A percentile compares a stretch with the other conserved stretches of the same genome.
Conservation (phyloP, 2,329 filamentous ascomycete species). For the Xylariaceae sp. region DNA sequence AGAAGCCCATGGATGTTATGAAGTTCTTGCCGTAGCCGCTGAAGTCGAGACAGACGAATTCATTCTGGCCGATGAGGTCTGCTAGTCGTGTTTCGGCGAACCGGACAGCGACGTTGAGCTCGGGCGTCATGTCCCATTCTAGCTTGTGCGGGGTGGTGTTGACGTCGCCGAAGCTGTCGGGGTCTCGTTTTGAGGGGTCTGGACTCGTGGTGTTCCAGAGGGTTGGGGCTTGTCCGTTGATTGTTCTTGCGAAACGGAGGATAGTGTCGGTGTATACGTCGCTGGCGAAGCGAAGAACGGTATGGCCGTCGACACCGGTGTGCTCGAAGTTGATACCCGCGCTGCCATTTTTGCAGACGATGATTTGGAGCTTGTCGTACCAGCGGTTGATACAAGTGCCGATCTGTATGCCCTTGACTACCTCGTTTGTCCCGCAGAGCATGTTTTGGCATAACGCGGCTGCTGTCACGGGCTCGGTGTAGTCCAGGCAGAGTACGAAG, state of each 20-base stretch:
- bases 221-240: constrained; percentile 88
- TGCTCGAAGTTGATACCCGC: constrained; percentile 99
- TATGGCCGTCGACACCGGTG: constrained; percentile 95
- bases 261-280: constrained; percentile 98
- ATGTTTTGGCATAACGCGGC: constrained; percentile 95
- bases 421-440: constrained; percentile 90
- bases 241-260: constrained; percentile 86
- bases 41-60: constrained; percentile 91
- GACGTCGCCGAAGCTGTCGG: constrained; percentile 85
- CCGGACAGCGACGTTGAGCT: constrained; percentile 82
- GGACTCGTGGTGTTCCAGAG: constrained; percentile 89
- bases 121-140: constrained; percentile 95
- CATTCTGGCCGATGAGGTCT: constrained; percentile 92
- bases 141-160: constrained; percentile 92
- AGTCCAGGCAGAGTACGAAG: constrained; percentile 88
- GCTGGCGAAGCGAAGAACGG: constrained; percentile 90
- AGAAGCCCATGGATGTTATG: constrained; percentile 95
- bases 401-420: constrained; percentile 89
- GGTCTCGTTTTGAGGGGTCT: constrained; percentile 87
- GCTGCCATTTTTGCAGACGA: constrained; percentile 97
- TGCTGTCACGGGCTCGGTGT: constrained; percentile 75
- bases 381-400: constrained; percentile 97
- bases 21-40: constrained; percentile 90
- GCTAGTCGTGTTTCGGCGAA: constrained; percentile 94
- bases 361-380: constrained; percentile 99